Evolutionary conservation across 306 rosid species (phyloP), one percentile per base, ranked within the genome.

Genomic region (Dalbergia oliveri): DNA sequence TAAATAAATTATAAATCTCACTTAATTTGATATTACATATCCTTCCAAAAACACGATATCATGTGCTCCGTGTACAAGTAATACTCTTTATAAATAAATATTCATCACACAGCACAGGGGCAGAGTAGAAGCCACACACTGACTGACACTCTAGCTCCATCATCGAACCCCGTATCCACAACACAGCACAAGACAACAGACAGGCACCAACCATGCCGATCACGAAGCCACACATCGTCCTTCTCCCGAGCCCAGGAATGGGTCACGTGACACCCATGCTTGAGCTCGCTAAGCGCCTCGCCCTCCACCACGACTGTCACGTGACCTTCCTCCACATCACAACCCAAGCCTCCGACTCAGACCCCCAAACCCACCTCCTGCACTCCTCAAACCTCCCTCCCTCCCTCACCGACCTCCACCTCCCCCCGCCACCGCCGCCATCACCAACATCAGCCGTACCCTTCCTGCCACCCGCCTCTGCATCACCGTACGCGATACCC

Each of bases 271-370:
- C 72, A 21, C 91, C 92, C 1, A 79, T 88, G 68, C 16, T 86
- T 5, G 76, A 82, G 77, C 12, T 88, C 0, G 79, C 88, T 0
- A 82, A 82, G 44, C 69, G 76, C 51, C 88, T 88, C 34, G 88
- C 80, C 31, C 16, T 37, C 63, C 53, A 64, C 53, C 88, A 86
- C 19, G 77, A 66, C 23, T 49, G 75, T 79, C 81, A 15, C 12
- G 88, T 84, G 31, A 82, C 83, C 88, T 86, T 88, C 73, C 86
- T 88, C 76, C 78, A 84, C 80, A 73, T 88, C 78, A 73, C 92
- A 72, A 61, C 88, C 77, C 81, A 84, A 63, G 81, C 83, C 23
- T 82, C 90, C 69, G 58, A 76, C n/a, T n/a, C n/a, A n/a, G n/a
- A n/a, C 1, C 76, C 87, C 43, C 84, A 88, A 37, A 76, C 8